A percentile compares a stretch with the other conserved stretches of the same genome.
phyloP scores from a whole-genome alignment of 179 eudicot species.

The Carnegiea gigantea region DNA sequence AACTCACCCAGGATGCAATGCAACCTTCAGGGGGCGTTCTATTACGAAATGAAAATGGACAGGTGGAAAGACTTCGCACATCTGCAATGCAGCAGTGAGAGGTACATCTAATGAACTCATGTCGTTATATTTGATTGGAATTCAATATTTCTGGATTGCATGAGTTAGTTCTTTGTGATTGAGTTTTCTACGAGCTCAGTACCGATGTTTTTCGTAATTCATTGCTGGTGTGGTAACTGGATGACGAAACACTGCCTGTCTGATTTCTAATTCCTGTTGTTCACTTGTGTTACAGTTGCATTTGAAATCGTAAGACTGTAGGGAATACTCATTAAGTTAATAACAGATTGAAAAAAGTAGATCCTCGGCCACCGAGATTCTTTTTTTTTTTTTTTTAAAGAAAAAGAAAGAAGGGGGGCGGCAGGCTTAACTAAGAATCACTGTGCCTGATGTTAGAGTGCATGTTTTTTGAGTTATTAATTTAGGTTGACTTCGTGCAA shows the following conservation, averaged over 20 bases:
- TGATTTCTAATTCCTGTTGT: not conserved
- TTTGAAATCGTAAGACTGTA: not conserved
- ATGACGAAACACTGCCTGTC: not conserved
- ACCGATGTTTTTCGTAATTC: not conserved
- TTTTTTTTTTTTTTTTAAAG: not conserved
- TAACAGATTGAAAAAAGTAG: not conserved
- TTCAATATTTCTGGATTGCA: not conserved
- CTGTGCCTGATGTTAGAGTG: not conserved
- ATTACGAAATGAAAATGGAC: not conserved
- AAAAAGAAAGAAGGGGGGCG: not conserved
- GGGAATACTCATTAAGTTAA: not conserved
- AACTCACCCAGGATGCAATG: not conserved
- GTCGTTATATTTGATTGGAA: not conserved
- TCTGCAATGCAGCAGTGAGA: not conserved
- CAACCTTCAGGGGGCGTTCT: not conserved
- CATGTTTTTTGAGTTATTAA: not conserved
- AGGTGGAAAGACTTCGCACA: not conserved
- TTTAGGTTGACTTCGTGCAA: not conserved
- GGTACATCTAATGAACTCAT: not conserved
- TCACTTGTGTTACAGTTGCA: not conserved
- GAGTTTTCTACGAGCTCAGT: not conserved
- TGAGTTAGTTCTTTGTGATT: not conserved
- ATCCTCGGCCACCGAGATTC: not conserved
- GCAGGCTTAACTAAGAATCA: not conserved
- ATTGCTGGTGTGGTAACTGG: not conserved